Base-by-base conservation (phyloP, 2,329 filamentous ascomycete species). In the Ophiocordyceps australis region DNA sequence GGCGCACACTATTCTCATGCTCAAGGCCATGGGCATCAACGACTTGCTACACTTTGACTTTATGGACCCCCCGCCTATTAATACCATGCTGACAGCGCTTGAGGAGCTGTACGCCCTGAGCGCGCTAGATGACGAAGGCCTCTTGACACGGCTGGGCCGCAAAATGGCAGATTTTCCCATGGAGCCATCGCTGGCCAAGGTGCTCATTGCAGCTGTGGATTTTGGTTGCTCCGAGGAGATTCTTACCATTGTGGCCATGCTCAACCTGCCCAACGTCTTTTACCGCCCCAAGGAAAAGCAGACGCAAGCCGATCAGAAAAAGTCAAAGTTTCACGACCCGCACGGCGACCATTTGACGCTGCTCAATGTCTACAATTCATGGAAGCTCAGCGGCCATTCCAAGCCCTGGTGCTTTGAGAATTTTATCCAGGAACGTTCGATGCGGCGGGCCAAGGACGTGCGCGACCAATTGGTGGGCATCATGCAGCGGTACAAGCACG, bases 131-230 rank as follows among this genome's bases (percentile, higher is more conserved):
- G 86, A 98, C 40, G 89, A 98, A 62, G 89, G 89, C 10, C 63
- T 98, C 0, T 58, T 98, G 3, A 98, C 89, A 1, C 73, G 89
- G 6, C 64, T 93, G 2, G 89, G 89, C 7, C 72, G 89, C 23
- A 92, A 94, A 48, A 95, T 98, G 86, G 85, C 89, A 9, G 86
- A 98, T 43, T 95, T 95, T 48, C 89, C 89, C 1, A 95, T 95
- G 82, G 85, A 95, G 30, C 89, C 89, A 0, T 73, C 81, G 1
- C 63, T 95, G 1, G 80, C 85, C 27, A 98, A 95, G 49, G 74
- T 82, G 0, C 65, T 98, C 2, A 91, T 98, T 34, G 76, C 74
- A 9, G 81, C 81, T 0, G 79, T 92, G 3, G 80, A 93, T 24
- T 66, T 91, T 36, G 67, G 75, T 16, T 98, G 91, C 50, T 85